phyloP scores from a whole-genome alignment of 2,329 filamentous ascomycete genomes.

The Colletotrichum destructivum region DNA sequence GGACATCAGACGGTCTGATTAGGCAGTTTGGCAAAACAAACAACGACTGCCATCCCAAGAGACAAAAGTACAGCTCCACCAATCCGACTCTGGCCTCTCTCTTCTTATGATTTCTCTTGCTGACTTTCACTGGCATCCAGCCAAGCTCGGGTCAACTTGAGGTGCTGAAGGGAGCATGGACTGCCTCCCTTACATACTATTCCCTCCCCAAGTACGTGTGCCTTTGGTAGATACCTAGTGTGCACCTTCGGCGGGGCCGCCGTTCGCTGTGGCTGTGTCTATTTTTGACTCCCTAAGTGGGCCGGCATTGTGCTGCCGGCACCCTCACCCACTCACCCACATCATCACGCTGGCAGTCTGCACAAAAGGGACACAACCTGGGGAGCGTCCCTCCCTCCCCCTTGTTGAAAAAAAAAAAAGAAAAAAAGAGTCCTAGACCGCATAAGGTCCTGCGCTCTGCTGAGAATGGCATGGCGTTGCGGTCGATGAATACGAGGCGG shows the following conservation, averaged over 20 bases:
- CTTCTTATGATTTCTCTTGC: no score
- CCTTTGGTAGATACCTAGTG: no score
- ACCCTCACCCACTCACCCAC: constrained; percentile 6
- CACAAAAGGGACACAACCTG: neutral
- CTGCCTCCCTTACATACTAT: neutral
- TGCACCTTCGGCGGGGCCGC: constrained; percentile 31
- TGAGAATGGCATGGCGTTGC: neutral
- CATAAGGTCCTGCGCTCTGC: constrained; percentile 5
- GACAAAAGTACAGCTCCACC: neutral
- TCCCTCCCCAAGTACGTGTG: no score
- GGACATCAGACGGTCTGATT: constrained; percentile 6
- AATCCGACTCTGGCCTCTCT: neutral
- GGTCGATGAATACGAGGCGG: constrained; percentile 35
- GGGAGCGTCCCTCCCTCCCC: neutral
- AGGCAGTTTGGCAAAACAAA: neutral
- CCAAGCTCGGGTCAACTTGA: neutral
- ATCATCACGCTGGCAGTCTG: constrained; percentile 5
- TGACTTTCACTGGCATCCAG: neutral
- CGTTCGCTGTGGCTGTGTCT: constrained; percentile 36
- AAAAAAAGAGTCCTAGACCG: neutral
- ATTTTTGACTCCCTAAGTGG: constrained; percentile 31
- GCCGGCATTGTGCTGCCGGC: neutral
- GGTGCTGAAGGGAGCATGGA: constrained; percentile 10
- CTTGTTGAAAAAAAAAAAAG: no score
- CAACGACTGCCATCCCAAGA: constrained; percentile 30